Evolutionary conservation across 1,139 yeast species (phyloP).

Genomic region (Sugiyamaella japonica): DNA sequence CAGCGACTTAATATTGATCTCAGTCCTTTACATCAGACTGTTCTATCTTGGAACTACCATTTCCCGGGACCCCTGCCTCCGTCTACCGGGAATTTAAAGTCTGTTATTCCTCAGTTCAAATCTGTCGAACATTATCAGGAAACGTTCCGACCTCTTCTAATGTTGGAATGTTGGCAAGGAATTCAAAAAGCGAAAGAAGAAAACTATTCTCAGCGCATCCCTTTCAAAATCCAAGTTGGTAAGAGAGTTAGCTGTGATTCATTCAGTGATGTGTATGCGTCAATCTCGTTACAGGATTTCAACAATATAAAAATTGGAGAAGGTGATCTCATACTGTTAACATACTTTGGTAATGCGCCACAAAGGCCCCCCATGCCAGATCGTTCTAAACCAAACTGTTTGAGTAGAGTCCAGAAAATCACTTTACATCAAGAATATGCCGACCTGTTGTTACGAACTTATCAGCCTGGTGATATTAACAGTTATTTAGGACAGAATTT

Average conservation of each 20-base stretch:
- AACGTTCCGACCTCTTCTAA: slow-evolving; percentile 73
- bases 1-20: slow-evolving; percentile 74
- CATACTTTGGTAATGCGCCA: slow-evolving; percentile 44
- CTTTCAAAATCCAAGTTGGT: slow-evolving; percentile 71
- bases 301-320: slow-evolving; percentile 63
- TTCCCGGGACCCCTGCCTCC: slow-evolving; percentile 60
- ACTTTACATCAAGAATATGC: slow-evolving; percentile 58
- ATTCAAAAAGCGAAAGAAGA: slow-evolving; percentile 71
- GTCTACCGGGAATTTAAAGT: slow-evolving; percentile 18
- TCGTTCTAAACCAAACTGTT: slow-evolving; percentile 48
- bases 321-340: slow-evolving; percentile 72
- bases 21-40: slow-evolving; percentile 67
- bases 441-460: slow-evolving; percentile 74
- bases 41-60: slow-evolving; percentile 78
- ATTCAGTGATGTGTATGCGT: slow-evolving; percentile 85
- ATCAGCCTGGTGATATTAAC: slow-evolving; percentile 51
- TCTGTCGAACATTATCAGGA: slow-evolving; percentile 63
- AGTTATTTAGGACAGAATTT: slow-evolving; percentile 62
- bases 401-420: slow-evolving; percentile 72
- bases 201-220: slow-evolving; percentile 50
- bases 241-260: slow-evolving; percentile 82
- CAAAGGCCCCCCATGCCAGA: slow-evolving; percentile 28
- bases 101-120: slow-evolving; percentile 42
- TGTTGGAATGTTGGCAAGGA: slow-evolving; percentile 94
- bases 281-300: slow-evolving; percentile 56